Evolutionary conservation across 23 red algal species (phyloP), one percentile per base, ranked within the genome.

Genomic region (Chondrus crispus): DNA sequence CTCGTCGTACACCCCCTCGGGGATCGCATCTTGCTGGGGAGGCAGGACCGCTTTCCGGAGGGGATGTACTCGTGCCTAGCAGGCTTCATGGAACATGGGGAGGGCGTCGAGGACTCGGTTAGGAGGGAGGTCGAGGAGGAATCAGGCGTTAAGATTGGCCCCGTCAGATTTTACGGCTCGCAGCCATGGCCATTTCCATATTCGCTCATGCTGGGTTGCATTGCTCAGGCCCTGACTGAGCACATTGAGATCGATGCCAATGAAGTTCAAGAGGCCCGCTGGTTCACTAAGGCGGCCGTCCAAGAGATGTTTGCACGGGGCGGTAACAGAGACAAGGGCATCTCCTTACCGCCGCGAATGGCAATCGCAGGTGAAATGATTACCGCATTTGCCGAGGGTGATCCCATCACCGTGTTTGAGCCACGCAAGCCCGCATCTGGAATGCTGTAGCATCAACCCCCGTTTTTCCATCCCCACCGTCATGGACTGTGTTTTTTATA

Each of bases 171-270:
- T 54, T 93, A 91, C 54, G 87, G 83, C 33, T 74, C 54, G 8
- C 95, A 98, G 62, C 91, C 95, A 30, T 98, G 95, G 95, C 95
- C 95, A 12, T 94, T 94, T 51, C 95, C 95, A 22, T 98, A 94
- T 77, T 91, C 85, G 33, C 91, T 98, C 42, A 98, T 98, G 95
- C 74, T 98, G 46, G 95, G 95, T 41, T 98, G 87, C 50, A 58
- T 98, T n/a, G 91, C 75, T 7, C 68, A 85, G 42, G 95, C 89
- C 33, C 12, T 48, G 3, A 33, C 91, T 24, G 75, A 85, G 44
- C 38, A 80, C 28, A 94, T 98, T 68, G 46, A 44, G 32, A 62
- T 98, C 43, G 95, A 98, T 57, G 58, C 44, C 24, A 38, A 94
- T 35, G 94, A 96, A 63, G 48, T 96, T 60, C 53, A 96, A 50